Conservation (phyloP, 768 basidiomycete genomes). For the Amanita rubescens region DNA sequence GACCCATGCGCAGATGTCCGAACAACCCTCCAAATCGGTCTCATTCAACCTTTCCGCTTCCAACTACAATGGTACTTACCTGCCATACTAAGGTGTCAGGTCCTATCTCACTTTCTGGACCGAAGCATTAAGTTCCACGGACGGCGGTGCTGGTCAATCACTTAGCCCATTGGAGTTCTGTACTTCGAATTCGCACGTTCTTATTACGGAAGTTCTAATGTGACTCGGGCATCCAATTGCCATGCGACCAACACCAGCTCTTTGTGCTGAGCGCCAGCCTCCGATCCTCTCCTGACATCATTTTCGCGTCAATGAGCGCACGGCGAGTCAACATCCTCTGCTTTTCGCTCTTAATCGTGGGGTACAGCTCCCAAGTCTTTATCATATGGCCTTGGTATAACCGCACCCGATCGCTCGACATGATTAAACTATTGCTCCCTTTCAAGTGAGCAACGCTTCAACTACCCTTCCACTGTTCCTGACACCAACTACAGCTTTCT, state of each 20-base stretch:
- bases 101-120: too few relatives aligned
- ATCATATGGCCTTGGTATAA: constrained; percentile 93
- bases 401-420: constrained; percentile 58
- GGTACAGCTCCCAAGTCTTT: constrained; percentile 83
- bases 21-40: too few relatives aligned
- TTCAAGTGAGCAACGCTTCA: constrained; percentile 66
- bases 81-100: too few relatives aligned
- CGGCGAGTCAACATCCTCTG: neutral
- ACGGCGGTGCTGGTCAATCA: too few relatives aligned
- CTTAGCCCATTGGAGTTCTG: too few relatives aligned
- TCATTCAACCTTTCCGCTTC: too few relatives aligned
- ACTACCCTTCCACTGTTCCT: neutral
- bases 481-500: constrained; percentile 46
- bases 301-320: neutral
- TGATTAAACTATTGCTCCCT: constrained; percentile 66
- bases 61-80: too few relatives aligned
- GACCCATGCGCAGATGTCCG: too few relatives aligned
- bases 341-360: constrained; percentile 42
- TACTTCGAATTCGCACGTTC: too few relatives aligned
- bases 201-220: too few relatives aligned
- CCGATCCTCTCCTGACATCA: neutral
- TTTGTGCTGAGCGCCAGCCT: neutral
- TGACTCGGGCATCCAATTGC: neutral
- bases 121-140: too few relatives aligned
- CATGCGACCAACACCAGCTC: neutral